Evolutionary conservation across 306 rosid species (phyloP).

Genomic region (Acacia acuminata): DNA sequence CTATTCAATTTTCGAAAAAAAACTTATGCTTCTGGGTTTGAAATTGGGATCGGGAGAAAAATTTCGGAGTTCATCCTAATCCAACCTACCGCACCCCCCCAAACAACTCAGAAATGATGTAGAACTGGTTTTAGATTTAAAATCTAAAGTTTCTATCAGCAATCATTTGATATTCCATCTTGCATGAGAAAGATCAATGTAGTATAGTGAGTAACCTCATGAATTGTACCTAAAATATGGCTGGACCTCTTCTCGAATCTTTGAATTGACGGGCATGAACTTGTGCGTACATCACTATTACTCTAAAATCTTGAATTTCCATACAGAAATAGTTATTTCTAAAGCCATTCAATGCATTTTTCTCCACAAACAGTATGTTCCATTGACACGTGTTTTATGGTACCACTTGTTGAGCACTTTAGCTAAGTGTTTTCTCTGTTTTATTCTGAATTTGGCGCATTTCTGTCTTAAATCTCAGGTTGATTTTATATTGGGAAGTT

Average conservation of each 20-base stretch:
- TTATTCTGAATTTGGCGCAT: not conserved
- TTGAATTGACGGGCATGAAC: not conserved
- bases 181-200: not conserved
- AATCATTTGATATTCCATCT: not conserved
- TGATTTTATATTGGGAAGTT: conserved; percentile 80
- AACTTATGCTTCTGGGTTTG: not conserved
- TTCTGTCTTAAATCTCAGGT: conserved; percentile 45
- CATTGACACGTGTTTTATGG: not conserved
- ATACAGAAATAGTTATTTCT: not conserved
- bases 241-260: not conserved
- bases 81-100: not conserved
- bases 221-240: not conserved
- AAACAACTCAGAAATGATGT: not conserved
- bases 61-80: not conserved
- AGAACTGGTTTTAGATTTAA: not conserved
- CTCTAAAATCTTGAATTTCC: conserved; percentile 3
- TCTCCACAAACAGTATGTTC: conserved; percentile 4
- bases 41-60: not conserved
- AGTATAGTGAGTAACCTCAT: not conserved
- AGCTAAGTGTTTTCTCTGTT: not conserved
- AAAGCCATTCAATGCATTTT: not conserved
- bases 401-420: not conserved
- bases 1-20: not conserved
- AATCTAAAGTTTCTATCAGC: not conserved
- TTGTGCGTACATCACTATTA: not conserved